These are phyloP conservation scores for Beta corolliflora DNA, from an alignment of 179 eudicot genomes.

Conservation along the genomic window DNA sequence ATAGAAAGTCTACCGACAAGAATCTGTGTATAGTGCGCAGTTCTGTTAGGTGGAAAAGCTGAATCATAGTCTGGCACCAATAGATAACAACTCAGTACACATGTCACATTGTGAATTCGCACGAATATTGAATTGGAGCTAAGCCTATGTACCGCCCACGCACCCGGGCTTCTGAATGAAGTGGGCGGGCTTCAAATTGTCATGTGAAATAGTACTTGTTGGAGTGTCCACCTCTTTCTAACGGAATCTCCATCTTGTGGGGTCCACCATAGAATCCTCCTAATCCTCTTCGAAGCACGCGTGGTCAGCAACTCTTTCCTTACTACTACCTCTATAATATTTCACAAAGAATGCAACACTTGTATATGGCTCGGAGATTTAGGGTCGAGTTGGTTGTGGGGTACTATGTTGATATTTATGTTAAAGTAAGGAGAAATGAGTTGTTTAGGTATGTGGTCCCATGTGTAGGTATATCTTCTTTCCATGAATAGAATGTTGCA, in stretches of 20 bases:
- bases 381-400: too few relatives aligned
- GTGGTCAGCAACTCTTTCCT: background rate
- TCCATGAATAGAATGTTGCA: too few relatives aligned
- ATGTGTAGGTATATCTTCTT: too few relatives aligned
- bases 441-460: too few relatives aligned
- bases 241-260: background rate
- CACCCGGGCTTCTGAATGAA: background rate
- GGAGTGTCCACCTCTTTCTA: background rate
- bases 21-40: background rate
- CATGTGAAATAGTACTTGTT: background rate
- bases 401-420: too few relatives aligned
- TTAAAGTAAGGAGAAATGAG: too few relatives aligned
- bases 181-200: background rate
- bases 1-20: constrained; percentile 18
- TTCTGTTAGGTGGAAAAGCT: constrained; percentile 5
- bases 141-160: background rate
- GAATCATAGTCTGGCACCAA: background rate
- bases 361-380: too few relatives aligned
- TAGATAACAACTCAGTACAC: background rate
- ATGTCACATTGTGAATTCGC: constrained; percentile 1
- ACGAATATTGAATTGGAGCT: too few relatives aligned
- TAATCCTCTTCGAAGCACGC: constrained; percentile 22
- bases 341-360: too few relatives aligned
- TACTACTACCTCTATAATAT: too few relatives aligned
- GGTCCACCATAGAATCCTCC: constrained; percentile 3